These are phyloP conservation scores for Chalciporus chontae DNA, from an alignment of 768 basidiomycete species.

Conservation along the genomic window DNA sequence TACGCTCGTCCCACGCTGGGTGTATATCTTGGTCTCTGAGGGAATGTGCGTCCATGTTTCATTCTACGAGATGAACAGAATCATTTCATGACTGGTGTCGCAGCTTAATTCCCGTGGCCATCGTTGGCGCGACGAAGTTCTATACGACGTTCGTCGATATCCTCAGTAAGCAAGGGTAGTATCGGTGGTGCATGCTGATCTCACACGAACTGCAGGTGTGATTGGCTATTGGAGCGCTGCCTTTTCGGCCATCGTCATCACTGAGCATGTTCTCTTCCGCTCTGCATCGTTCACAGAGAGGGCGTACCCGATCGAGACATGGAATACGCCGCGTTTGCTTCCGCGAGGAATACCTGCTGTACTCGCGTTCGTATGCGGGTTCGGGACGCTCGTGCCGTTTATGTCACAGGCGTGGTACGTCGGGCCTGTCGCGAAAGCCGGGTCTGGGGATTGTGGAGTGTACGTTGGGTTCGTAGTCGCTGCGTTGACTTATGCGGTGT, in stretches of 20 bases:
- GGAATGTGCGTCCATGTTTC: slow-evolving; percentile 35
- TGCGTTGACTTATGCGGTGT: slow-evolving; percentile 27
- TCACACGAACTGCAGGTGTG: slow-evolving; percentile 27
- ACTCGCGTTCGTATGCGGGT: slow-evolving; percentile 37
- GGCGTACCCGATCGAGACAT: slow-evolving; percentile 36
- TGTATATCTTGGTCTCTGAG: slow-evolving; percentile 43
- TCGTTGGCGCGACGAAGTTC: slow-evolving; percentile 44
- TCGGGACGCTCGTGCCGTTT: slow-evolving; percentile 40
- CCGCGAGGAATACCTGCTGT: slow-evolving; percentile 42
- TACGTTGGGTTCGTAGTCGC: slow-evolving; percentile 36
- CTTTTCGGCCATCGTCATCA: slow-evolving; percentile 37
- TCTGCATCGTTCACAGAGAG: slow-evolving; percentile 27
- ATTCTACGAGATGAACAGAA: not conserved
- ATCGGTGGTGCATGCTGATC: not conserved
- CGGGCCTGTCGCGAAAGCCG: slow-evolving; percentile 43
- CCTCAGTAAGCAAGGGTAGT: slow-evolving; percentile 25
- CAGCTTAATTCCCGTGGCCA: slow-evolving; percentile 45
- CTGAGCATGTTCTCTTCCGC: slow-evolving; percentile 46
- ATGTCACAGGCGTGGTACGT: slow-evolving; percentile 54
- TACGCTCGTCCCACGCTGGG: slow-evolving; percentile 41
- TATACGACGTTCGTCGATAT: slow-evolving; percentile 43
- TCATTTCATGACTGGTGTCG: not conserved
- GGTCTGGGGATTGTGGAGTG: slow-evolving; percentile 49
- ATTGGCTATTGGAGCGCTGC: slow-evolving; percentile 44
- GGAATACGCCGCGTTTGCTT: slow-evolving; percentile 34